These are phyloP conservation scores for Fusarium aywerte DNA, from an alignment of 2,329 filamentous ascomycete genomes.

Conservation along the genomic window DNA sequence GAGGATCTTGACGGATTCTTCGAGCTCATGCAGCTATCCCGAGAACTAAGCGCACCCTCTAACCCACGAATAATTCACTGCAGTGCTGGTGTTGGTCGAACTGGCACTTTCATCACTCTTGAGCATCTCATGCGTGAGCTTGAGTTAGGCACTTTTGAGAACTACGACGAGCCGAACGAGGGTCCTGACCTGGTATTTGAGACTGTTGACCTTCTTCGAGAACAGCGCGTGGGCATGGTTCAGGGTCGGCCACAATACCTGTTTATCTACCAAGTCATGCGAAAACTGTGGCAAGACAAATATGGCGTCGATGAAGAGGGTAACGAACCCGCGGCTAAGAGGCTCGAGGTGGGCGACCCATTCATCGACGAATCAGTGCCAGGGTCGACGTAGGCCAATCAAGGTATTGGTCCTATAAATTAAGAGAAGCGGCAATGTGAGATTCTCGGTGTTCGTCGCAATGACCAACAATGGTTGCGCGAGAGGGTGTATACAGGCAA, in stretches of 20 bases:
- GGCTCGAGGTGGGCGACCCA: conserved; percentile 62
- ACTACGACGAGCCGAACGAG: conserved; percentile 52
- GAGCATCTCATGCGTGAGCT: conserved; percentile 90
- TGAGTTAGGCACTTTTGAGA: conserved; percentile 74
- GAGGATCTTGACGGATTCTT: conserved; percentile 75
- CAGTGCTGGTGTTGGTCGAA: conserved; percentile 92
- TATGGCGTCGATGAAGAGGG: conserved; percentile 58
- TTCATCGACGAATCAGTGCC: conserved; percentile 48
- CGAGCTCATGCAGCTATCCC: conserved; percentile 74
- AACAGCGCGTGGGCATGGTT: conserved; percentile 96
- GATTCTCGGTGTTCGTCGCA: conserved; percentile 14
- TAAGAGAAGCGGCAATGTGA: not conserved
- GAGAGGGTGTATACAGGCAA: not conserved
- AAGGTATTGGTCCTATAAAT: conserved; percentile 17
- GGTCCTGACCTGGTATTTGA: conserved; percentile 75
- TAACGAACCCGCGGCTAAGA: conserved; percentile 63
- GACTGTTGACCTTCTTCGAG: conserved; percentile 81
- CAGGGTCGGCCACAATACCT: conserved; percentile 85
- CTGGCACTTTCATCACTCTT: conserved; percentile 95
- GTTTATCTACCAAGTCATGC: conserved; percentile 89
- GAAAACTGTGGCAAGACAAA: conserved; percentile 76
- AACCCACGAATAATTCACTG: conserved; percentile 84
- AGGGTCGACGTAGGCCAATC: conserved; percentile 14
- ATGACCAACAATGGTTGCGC: conserved; percentile 12
- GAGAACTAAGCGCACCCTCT: conserved; percentile 63